These are phyloP conservation scores for Adansonia grandidieri DNA, from an alignment of 441 rosid species.

Conservation along the genomic window DNA sequence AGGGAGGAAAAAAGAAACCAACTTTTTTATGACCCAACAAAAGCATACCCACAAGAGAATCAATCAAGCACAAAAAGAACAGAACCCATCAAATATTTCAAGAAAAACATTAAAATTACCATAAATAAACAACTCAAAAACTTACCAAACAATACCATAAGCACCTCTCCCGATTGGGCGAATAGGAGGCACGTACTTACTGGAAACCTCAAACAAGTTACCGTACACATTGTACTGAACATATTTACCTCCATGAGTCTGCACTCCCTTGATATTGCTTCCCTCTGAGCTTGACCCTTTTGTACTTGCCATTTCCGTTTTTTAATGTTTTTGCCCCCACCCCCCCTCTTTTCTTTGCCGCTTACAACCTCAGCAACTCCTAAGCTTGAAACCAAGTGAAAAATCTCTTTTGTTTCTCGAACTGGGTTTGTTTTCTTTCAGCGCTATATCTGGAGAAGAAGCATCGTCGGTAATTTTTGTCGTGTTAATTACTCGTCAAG, in stretches of 20 bases:
- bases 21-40: not conserved
- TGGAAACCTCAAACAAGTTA: slow-evolving; percentile 80
- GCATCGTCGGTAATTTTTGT: slow-evolving; percentile 1
- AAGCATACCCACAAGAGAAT: not conserved
- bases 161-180: slow-evolving; percentile 91
- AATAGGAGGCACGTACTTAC: slow-evolving; percentile 85
- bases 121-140: not conserved
- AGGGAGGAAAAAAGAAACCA: not conserved
- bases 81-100: slow-evolving; percentile 13
- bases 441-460: slow-evolving; percentile 8
- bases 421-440: not conserved
- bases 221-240: slow-evolving; percentile 80
- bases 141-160: slow-evolving; percentile 78
- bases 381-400: slow-evolving; percentile 5
- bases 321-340: not conserved
- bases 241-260: slow-evolving; percentile 84
- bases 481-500: not conserved
- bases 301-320: slow-evolving; percentile 50
- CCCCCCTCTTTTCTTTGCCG: not conserved
- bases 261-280: slow-evolving; percentile 63
- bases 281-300: slow-evolving; percentile 51
- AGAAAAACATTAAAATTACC: not conserved
- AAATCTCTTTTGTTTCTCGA: not conserved
- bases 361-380: not conserved
- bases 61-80: slow-evolving; percentile 27